phyloP scores from a whole-genome alignment of 805 yeast species.

The Saturnispora silvae region DNA sequence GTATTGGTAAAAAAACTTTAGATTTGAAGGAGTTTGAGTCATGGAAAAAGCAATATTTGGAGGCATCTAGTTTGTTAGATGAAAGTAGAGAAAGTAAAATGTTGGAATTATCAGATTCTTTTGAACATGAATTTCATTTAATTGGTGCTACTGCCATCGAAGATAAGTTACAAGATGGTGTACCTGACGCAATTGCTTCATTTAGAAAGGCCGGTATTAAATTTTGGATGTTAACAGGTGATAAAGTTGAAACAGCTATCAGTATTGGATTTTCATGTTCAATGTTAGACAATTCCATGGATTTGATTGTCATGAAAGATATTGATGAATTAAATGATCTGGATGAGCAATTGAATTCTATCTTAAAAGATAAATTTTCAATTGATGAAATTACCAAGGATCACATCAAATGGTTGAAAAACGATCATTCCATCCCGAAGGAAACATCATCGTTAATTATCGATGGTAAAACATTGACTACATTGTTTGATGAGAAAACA shows the following conservation, averaged over 20 bases:
- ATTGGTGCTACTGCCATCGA: conserved; percentile 80
- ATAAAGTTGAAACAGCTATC: conserved; percentile 74
- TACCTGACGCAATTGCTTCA: conserved; percentile 60
- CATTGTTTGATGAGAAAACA: conserved; percentile 12
- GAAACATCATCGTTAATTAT: conserved; percentile 50
- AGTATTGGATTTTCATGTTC: conserved; percentile 76
- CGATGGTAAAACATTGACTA: conserved; percentile 56
- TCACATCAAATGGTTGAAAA: conserved; percentile 39
- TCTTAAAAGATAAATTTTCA: conserved; percentile 16
- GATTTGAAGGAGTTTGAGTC: conserved; percentile 33
- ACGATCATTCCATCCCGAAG: conserved; percentile 56
- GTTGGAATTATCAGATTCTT: conserved; percentile 43
- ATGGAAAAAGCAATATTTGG: conserved; percentile 48
- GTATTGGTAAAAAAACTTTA: conserved; percentile 51
- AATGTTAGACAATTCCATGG: conserved; percentile 56
- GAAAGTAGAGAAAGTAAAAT: conserved; percentile 49
- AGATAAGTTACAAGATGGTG: conserved; percentile 69
- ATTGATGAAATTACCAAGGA: conserved; percentile 15
- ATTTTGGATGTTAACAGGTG: conserved; percentile 78
- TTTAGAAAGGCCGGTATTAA: conserved; percentile 67
- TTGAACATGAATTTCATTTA: conserved; percentile 46
- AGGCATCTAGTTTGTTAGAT: conserved; percentile 45
- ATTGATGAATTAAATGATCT: conserved; percentile 17
- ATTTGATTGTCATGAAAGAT: conserved; percentile 46
- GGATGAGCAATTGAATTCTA: conserved; percentile 8